Evolutionary conservation across 805 yeast species (phyloP).

Genomic region (Starmera caribaea): DNA sequence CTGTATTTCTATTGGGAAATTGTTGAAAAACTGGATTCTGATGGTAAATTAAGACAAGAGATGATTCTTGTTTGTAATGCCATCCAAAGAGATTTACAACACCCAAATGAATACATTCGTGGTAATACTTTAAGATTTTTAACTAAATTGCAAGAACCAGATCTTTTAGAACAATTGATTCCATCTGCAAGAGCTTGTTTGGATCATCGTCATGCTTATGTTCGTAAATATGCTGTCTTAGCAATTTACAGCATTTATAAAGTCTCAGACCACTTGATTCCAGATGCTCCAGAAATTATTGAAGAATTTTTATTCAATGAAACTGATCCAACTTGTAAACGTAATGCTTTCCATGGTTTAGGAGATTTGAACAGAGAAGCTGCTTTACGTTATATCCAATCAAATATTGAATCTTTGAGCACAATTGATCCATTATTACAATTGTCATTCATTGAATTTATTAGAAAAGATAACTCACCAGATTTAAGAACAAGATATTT

Average conservation of each 20-base stretch:
- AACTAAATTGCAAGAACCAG: constrained; percentile 85
- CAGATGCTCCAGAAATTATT: constrained; percentile 90
- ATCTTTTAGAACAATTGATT: constrained; percentile 87
- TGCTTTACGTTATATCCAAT: constrained; percentile 75
- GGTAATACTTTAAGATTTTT: constrained; percentile 92
- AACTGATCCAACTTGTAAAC: constrained; percentile 85
- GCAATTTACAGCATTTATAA: constrained; percentile 77
- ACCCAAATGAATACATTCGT: constrained; percentile 93
- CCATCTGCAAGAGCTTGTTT: constrained; percentile 87
- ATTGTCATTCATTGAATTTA: constrained; percentile 83
- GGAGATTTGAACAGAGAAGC: constrained; percentile 76
- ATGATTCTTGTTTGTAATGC: constrained; percentile 98
- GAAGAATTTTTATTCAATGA: constrained; percentile 67
- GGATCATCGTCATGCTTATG: constrained; percentile 96
- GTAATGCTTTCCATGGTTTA: constrained; percentile 89
- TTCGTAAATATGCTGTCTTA: constrained; percentile 92
- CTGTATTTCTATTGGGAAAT: constrained; percentile 97
- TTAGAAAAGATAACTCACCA: constrained; percentile 67
- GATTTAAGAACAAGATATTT: constrained; percentile 64
- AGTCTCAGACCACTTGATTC: constrained; percentile 79
- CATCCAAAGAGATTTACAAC: constrained; percentile 93
- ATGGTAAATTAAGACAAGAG: constrained; percentile 93
- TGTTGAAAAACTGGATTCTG: constrained; percentile 80
- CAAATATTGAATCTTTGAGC: constrained; percentile 48
- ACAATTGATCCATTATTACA: constrained; percentile 76